These are phyloP conservation scores for Candida broadrunensis DNA, from an alignment of 805 yeast genomes.

Conservation along the genomic window DNA sequence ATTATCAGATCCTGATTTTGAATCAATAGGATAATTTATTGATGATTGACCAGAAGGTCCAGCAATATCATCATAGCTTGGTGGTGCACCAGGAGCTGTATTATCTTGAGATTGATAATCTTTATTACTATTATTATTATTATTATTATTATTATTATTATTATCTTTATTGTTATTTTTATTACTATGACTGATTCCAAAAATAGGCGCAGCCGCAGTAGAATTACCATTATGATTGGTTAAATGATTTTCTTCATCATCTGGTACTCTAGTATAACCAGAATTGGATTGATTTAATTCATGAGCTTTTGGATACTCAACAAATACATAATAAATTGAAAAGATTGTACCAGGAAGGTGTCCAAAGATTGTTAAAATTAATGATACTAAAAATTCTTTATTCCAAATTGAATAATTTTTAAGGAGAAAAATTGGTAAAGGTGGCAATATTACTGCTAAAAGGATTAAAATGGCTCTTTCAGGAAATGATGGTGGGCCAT, in stretches of 20 bases:
- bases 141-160: no score
- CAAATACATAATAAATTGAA: conserved; percentile 24
- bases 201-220: conserved; percentile 2
- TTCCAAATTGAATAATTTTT: conserved; percentile 27
- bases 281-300: conserved; percentile 3
- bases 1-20: conserved; percentile 21
- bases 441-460: conserved; percentile 34
- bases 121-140: no score
- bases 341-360: conserved; percentile 34
- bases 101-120: no score
- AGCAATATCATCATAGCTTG: conserved; percentile 18
- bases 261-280: conserved; percentile 19
- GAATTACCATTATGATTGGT: not conserved
- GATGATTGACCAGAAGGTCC: conserved; percentile 3
- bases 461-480: conserved; percentile 26
- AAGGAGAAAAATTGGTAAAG: conserved; percentile 33
- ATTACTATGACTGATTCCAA: not conserved
- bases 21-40: conserved; percentile 2
- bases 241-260: conserved; percentile 16
- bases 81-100: not conserved
- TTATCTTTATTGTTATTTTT: no score
- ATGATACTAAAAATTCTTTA: conserved; percentile 29
- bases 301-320: conserved; percentile 15
- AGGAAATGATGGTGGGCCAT: conserved; percentile 3
- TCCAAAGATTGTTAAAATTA: conserved; percentile 29